Base-by-base conservation (phyloP, 345 rosid genomes). In the Eucalyptus regnans region DNA sequence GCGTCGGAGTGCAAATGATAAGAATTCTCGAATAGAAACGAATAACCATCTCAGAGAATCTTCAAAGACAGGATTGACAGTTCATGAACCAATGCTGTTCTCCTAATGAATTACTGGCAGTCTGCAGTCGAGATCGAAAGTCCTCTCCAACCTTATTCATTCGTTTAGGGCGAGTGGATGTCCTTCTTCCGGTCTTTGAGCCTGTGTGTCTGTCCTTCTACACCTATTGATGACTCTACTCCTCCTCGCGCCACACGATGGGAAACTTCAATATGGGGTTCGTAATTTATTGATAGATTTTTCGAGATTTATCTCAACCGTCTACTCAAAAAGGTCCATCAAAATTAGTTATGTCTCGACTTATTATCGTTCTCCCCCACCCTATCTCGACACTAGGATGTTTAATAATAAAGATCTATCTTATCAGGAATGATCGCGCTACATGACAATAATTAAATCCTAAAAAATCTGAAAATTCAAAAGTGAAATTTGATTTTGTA, bases 321-420 rank as follows among this genome's bases (percentile, higher is more conserved):
- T 51, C 22, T 51, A 51, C 9, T 51, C 22, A 51, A 3, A 51
- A 16, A 51, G 18, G 3, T 7, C 22, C 1, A 0, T 8, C 43
- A 7, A 68, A 68, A 31, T 33, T 4, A 16, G 7, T 4, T 16
- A 8, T 16, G 4, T 68, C 23, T 68, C 23, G 4, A 33, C 3
- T 6, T 31, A 16, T 68, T 10, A 17, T 16, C 22, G 6, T 4
- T 7, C 22, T 31, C 17, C 12, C 11, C 12, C 22, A 7, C 2
- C 3, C 11, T 16, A 31, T 31, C 43, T 6, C 10, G 0, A n/a
- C 18, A 7, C 37, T 5, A 7, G 37, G 4, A 64, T 7, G 5
- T n/a, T 14, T 64, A 13, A 64, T 29, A 15, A 8, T 15, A 14
- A 16, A 7, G 5, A 64, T 14, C 9, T 7, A n/a, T 64, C 37